Conservation (phyloP, 352 stramenopile species). For the Globisporangium apiculatum region DNA sequence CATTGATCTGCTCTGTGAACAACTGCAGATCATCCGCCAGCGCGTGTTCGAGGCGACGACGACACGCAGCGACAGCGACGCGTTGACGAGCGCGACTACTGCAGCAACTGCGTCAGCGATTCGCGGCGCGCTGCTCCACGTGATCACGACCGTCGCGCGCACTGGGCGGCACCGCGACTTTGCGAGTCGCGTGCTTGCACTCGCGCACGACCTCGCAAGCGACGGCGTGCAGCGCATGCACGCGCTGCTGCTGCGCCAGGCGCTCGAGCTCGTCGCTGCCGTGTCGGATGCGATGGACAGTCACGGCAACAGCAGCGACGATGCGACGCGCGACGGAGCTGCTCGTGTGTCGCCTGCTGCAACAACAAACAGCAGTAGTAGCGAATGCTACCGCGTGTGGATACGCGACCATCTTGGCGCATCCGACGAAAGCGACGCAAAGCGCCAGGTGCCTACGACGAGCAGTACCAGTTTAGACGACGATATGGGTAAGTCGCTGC, state of each 20-base stretch:
- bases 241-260: conserved; percentile 12
- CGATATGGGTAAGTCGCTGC: no score
- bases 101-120: conserved; percentile 1
- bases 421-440: neutral
- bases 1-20: no score
- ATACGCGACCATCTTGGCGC: conserved; percentile 18
- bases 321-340: no score
- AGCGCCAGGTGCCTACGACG: neutral
- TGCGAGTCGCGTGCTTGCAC: conserved; percentile 14
- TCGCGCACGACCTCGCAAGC: conserved; percentile 26
- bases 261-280: conserved; percentile 22
- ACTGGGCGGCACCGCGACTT: conserved; percentile 7
- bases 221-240: conserved; percentile 17
- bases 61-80: neutral
- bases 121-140: conserved; percentile 2
- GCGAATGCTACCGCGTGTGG: conserved; percentile 19
- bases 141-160: conserved; percentile 13
- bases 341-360: neutral
- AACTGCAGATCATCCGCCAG: conserved; percentile 9
- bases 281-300: neutral
- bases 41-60: conserved; percentile 9
- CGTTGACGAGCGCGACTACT: neutral
- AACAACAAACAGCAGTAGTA: neutral
- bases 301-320: neutral
- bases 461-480: no score